These are phyloP conservation scores for Wallacemonas sp. DNA, from an alignment of 208 protist species.

Conservation along the genomic window DNA sequence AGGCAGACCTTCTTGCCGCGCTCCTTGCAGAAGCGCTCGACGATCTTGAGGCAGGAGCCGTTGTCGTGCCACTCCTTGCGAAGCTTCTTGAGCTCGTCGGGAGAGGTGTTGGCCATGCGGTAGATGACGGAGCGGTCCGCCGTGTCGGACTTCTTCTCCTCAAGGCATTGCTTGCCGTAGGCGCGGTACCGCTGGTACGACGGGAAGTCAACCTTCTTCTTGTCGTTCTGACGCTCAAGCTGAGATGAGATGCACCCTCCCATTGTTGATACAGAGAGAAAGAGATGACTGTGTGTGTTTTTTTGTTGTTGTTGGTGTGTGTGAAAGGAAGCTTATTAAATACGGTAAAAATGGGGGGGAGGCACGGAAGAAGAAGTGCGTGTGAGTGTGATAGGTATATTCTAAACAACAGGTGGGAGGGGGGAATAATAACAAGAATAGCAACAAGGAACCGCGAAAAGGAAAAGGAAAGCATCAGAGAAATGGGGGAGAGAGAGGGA, in stretches of 20 bases:
- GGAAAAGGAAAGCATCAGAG: too few relatives aligned
- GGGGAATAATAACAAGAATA: too few relatives aligned
- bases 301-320: constrained; percentile 10
- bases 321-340: too few relatives aligned
- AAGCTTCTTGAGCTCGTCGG: constrained; percentile 46
- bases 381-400: too few relatives aligned
- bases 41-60: constrained; percentile 32
- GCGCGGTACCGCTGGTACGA: constrained; percentile 39
- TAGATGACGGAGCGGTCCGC: constrained; percentile 59
- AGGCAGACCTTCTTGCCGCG: constrained; percentile 45
- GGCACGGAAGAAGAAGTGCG: not conserved
- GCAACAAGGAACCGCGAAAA: too few relatives aligned
- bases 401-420: too few relatives aligned
- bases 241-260: constrained; percentile 47
- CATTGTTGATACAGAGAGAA: constrained; percentile 35
- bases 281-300: constrained; percentile 12
- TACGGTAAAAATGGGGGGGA: too few relatives aligned
- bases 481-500: too few relatives aligned
- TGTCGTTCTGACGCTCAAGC: constrained; percentile 45
- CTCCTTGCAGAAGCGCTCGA: constrained; percentile 48
- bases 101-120: constrained; percentile 53
- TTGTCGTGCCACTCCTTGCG: constrained; percentile 43
- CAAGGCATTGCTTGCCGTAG: constrained; percentile 40
- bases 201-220: constrained; percentile 41
- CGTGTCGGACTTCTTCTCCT: constrained; percentile 39